Percentiles rank a stretch among this genome's conserved stretches.
phyloP scores from a whole-genome alignment of 2,329 filamentous ascomycete species.

The Albophoma yamanashiensis region DNA sequence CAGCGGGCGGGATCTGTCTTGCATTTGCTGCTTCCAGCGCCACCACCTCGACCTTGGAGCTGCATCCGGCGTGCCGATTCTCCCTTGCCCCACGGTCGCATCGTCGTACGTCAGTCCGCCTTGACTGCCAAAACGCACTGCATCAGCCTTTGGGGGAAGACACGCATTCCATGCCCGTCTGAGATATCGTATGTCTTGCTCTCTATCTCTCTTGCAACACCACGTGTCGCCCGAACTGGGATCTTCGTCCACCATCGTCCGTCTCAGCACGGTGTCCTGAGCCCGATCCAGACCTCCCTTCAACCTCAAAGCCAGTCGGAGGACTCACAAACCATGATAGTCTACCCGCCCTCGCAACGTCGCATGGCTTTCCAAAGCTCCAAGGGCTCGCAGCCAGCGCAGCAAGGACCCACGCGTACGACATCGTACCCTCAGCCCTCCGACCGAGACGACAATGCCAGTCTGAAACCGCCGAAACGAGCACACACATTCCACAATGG shows the following conservation, averaged over 20 bases:
- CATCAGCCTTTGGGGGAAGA: not conserved
- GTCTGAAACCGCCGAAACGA: slow-evolving; percentile 26
- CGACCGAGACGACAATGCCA: slow-evolving; percentile 17
- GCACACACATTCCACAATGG: slow-evolving; percentile 36
- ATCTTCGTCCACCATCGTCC: not conserved
- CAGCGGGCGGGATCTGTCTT: not conserved
- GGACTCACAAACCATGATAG: slow-evolving; percentile 3
- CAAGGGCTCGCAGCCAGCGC: slow-evolving; percentile 16
- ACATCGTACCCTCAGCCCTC: slow-evolving; percentile 18
- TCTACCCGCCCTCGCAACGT: slow-evolving; percentile 13
- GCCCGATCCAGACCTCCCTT: not conserved
- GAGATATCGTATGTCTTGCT: not conserved
- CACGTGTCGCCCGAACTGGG: not conserved
- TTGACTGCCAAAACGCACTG: not conserved
- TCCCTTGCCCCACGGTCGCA: not conserved
- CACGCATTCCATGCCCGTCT: not conserved
- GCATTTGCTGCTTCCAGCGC: not conserved
- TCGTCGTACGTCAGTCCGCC: not conserved
- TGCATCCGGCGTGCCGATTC: not conserved
- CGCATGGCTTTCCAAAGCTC: slow-evolving; percentile 23
- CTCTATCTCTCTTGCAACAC: not conserved
- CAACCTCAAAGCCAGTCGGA: not conserved
- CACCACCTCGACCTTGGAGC: not conserved
- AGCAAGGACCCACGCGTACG: slow-evolving; percentile 17
- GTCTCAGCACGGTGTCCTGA: not conserved